Percentiles rank a stretch among this genome's conserved stretches.
Evolutionary conservation across 371 early-diverging fungal species (phyloP).

Genomic region (Mucor indicus): DNA sequence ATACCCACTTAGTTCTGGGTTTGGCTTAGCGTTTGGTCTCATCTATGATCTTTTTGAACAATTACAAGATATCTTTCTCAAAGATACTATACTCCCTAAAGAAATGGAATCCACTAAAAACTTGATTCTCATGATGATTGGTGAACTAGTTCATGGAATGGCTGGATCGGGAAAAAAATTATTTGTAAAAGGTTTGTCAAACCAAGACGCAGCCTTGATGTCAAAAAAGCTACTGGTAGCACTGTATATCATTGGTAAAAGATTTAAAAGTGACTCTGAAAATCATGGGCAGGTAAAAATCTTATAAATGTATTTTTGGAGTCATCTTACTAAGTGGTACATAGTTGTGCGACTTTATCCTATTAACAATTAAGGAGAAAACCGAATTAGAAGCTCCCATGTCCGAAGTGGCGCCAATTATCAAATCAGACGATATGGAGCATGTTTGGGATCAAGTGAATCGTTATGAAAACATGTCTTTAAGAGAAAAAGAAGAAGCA

Average conservation of each 20-base stretch:
- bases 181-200: slow-evolving; percentile 15
- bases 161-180: slow-evolving; percentile 5
- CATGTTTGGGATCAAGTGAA: slow-evolving; percentile 31
- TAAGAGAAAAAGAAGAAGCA: slow-evolving; percentile 35
- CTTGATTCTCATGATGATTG: slow-evolving; percentile 11
- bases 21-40: slow-evolving; percentile 21
- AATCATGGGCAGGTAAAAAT: slow-evolving; percentile 9
- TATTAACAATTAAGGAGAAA: slow-evolving; percentile 3
- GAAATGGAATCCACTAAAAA: slow-evolving; percentile 2
- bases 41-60: slow-evolving; percentile 22
- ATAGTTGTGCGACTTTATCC: slow-evolving; percentile 21
- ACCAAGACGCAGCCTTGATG: slow-evolving; percentile 11
- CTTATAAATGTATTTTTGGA: too few relatives aligned
- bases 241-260: slow-evolving; percentile 25
- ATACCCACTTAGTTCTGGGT: slow-evolving; percentile 18
- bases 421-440: slow-evolving; percentile 13
- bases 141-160: slow-evolving; percentile 7
- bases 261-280: slow-evolving; percentile 22
- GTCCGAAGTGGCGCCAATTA: background rate
- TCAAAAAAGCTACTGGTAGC: slow-evolving; percentile 31
- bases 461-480: slow-evolving; percentile 33
- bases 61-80: slow-evolving; percentile 11
- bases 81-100: slow-evolving; percentile 7
- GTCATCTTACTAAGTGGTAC: too few relatives aligned
- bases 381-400: background rate